Evolutionary conservation across 495 filamentous ascomycete genomes (phyloP), one percentile per base, ranked within the genome.

Genomic region (Hypoxylon perforatum): DNA sequence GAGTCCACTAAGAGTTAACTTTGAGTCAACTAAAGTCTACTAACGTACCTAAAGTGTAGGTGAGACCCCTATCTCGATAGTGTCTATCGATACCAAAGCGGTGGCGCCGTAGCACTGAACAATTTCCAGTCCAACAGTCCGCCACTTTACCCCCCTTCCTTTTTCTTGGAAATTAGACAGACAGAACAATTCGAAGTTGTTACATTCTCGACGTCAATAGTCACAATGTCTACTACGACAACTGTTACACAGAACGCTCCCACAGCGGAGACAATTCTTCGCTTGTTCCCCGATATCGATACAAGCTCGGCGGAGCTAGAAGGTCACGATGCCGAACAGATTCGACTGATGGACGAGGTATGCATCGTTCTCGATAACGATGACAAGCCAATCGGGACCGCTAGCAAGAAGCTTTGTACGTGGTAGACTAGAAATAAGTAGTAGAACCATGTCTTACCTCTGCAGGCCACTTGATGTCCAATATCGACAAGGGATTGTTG

Each of bases 321-420:
- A 52, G 95, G 95, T 45, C 96, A 98, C 83, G 94, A 99, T 81
- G 95, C 92, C 73, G 94, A 97, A 77, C 95, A 99, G 77, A 94
- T 97, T 63, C 90, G 94, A 23, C 80, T 99, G 68, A 99, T 99
- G 95, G 96, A 99, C 62, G 95, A 99, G 79, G 91, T 99, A 7
- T 99, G 95, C 83, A 99, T 99, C 73, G 95, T 99, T 14, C 76
- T 93, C 46, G 95, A 98, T 73, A 88, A 95, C 62, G 84, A 98
- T 71, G 95, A 99, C 75, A 85, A 86, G 52, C 96, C 95, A 3
- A 97, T 99, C 75, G 95, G 96, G 45, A 97, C 92, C 61, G 94
- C 92, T 36, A 97, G 93, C 86, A 99, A 99, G 87, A 99, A 98
- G 85, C 84, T 91, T 58, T 99, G 95, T 97, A 85, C 62, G 90